Percentiles rank a stretch among this genome's conserved stretches.
phyloP scores from a whole-genome alignment of 345 rosid genomes.

The Firmiana major region DNA sequence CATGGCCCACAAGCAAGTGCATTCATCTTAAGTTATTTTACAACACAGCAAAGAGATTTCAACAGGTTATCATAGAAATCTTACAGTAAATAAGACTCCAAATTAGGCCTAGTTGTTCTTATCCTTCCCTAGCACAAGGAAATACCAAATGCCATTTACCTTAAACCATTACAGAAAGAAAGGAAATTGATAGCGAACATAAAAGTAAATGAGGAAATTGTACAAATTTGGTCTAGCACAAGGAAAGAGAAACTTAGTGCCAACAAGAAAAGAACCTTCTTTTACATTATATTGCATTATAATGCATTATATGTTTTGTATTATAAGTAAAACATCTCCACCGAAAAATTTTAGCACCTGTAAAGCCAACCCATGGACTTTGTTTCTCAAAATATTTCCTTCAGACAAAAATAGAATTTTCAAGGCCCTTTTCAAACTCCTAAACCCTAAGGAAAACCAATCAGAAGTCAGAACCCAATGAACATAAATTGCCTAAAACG shows the following conservation, averaged over 20 bases:
- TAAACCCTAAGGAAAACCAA: neutral
- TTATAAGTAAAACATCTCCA: neutral
- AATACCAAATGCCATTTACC: neutral
- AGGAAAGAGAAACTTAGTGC: neutral
- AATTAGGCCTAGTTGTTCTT: neutral
- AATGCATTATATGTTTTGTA: neutral
- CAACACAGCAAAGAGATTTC: neutral
- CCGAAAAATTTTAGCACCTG: neutral
- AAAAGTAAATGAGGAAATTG: neutral
- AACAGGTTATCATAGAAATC: neutral
- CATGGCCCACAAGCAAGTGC: neutral
- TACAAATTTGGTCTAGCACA: neutral
- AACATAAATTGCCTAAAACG: neutral
- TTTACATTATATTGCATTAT: too few species aligned
- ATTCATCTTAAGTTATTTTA: neutral
- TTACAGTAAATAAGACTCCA: neutral
- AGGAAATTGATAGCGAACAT: neutral
- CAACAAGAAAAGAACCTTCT: neutral
- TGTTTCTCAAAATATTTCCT: neutral
- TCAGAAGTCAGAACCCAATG: neutral
- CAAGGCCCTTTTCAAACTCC: neutral
- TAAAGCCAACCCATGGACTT: neutral
- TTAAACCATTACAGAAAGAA: neutral
- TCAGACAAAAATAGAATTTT: neutral
- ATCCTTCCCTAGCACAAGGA: neutral